Percentiles rank a stretch among this genome's conserved stretches.
Conservation (phyloP, 2,329 filamentous ascomycete genomes). For the Colletotrichum echinochloae region DNA sequence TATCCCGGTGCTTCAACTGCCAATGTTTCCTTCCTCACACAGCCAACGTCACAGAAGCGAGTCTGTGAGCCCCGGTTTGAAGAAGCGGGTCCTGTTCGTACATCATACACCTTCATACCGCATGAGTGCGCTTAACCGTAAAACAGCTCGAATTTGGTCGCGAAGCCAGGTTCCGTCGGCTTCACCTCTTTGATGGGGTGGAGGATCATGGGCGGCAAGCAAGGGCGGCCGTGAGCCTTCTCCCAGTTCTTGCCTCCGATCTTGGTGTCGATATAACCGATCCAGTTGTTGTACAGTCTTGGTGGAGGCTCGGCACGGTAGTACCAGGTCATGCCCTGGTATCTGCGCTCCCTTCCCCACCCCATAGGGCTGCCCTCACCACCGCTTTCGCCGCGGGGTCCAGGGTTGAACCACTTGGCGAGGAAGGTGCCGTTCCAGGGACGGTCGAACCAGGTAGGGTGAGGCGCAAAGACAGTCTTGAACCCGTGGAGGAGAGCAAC, state of each 20-base stretch:
- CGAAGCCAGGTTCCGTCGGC: constrained; percentile 59
- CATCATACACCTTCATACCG: constrained; percentile 35
- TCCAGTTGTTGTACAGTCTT: constrained; percentile 72
- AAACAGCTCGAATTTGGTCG: constrained; percentile 52
- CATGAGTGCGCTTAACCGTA: constrained; percentile 50
- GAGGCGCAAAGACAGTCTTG: constrained; percentile 82
- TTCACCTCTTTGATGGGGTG: constrained; percentile 71
- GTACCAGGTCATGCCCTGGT: constrained; percentile 71
- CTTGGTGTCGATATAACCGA: constrained; percentile 68
- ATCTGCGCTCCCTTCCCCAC: constrained; percentile 69
- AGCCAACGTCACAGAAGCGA: not conserved
- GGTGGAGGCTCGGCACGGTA: constrained; percentile 68
- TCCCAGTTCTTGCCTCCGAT: constrained; percentile 70
- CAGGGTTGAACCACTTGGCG: constrained; percentile 71
- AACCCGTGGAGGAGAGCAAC: constrained; percentile 81
- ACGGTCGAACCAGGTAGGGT: constrained; percentile 84
- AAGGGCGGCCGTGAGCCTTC: constrained; percentile 65
- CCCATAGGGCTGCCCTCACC: constrained; percentile 68
- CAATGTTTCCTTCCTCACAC: not conserved
- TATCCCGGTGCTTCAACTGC: constrained; percentile 1
- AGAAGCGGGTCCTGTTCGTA: constrained; percentile 37
- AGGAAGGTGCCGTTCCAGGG: constrained; percentile 71
- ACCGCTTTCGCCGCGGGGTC: constrained; percentile 65
- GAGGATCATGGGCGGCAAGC: constrained; percentile 69
- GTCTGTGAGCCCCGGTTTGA: constrained; percentile 1